Base-by-base conservation (phyloP, 2,329 filamentous ascomycete species). In the Venturia aucupariae region DNA sequence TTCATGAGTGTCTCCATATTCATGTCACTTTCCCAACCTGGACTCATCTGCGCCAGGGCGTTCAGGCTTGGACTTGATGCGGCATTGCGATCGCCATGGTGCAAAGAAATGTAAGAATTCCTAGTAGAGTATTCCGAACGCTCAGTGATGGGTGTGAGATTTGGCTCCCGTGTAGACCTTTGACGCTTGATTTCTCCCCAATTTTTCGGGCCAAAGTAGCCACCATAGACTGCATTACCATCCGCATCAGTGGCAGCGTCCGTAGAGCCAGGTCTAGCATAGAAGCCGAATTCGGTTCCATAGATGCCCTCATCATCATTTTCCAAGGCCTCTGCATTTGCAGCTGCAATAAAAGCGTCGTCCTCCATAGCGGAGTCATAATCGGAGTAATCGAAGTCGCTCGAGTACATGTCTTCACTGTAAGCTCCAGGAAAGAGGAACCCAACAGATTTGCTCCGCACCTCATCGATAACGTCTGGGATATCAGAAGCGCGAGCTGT, bases 251-350 rank as follows among this genome's bases (percentile, higher is more conserved):
- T 38, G 27, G 35, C 80, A 30, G 63, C n/a, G 7, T 35, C 42
- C 7, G 51, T 35, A 17, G 63, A 48, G 19, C 41, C 69, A 32
- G 74, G 76, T 55, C 76, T 73, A 13, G 92, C 91, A 74, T 96
- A 99, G 74, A 99, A 99, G 0, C 92, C 92, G 72, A 99, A 99
- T 73, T 99, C 94, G 69, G 92, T 88, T 0, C 94, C 94, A 72
- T 99, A 99, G 79, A 94, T 95, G 0, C 91, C 93, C 68, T 97
- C 93, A 7, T 88, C 88, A 71, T 99, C 94, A 69, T 91, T 92
- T 57, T 94, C 93, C 8, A 99, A 81, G 1, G 90, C 94, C 73
- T 94, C 92, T 0, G 93, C 92, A 70, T 99, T 99, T 5, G 94
- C 94, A 65, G 92, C 94, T 0, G 92, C 93, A 66, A 99, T 95